Evolutionary conservation across 177 flowering plant species (phyloP).

Genomic region (Vitis hybrid): DNA sequence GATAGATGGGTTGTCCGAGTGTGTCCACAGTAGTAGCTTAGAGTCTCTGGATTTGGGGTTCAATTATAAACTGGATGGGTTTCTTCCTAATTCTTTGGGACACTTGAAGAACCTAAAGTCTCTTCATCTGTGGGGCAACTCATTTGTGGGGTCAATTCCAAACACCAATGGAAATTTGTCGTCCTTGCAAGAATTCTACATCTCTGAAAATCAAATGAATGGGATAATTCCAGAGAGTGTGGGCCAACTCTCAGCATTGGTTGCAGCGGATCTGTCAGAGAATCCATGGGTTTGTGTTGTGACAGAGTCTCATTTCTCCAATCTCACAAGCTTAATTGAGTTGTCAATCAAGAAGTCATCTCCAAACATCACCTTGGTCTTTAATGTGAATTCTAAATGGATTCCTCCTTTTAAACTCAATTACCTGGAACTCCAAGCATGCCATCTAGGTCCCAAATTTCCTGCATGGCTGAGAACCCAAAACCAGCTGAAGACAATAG

Average conservation of each 20-base stretch:
- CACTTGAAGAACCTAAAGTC: slow-evolving; percentile 3
- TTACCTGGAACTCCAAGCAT: not conserved
- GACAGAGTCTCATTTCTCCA: slow-evolving; percentile 24
- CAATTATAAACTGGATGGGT: slow-evolving; percentile 12
- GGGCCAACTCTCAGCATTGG: too few species aligned
- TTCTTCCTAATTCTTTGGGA: slow-evolving; percentile 17
- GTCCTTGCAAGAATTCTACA: not conserved
- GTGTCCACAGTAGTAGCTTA: slow-evolving; percentile 10
- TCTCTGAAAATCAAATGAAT: too few species aligned
- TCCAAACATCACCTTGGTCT: slow-evolving; percentile 5
- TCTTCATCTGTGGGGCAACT: slow-evolving; percentile 12
- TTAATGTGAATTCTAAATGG: slow-evolving; percentile 15
- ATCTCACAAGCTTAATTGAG: slow-evolving; percentile 15
- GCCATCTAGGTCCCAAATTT: slow-evolving; percentile 18
- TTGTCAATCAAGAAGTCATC: not conserved
- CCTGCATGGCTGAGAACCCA: slow-evolving; percentile 25
- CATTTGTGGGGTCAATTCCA: slow-evolving; percentile 22
- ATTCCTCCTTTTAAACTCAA: slow-evolving; percentile 26
- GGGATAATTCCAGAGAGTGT: too few species aligned
- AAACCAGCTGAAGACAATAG: not conserved
- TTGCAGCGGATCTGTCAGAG: too few species aligned
- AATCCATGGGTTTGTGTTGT: slow-evolving; percentile 16
- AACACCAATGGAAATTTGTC: slow-evolving; percentile 18
- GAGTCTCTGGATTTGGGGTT: slow-evolving; percentile 13
- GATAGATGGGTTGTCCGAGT: slow-evolving; percentile 9